These are phyloP conservation scores for Synchytrium microbalum DNA, from an alignment of 371 early-diverging fungal species.

Conservation along the genomic window DNA sequence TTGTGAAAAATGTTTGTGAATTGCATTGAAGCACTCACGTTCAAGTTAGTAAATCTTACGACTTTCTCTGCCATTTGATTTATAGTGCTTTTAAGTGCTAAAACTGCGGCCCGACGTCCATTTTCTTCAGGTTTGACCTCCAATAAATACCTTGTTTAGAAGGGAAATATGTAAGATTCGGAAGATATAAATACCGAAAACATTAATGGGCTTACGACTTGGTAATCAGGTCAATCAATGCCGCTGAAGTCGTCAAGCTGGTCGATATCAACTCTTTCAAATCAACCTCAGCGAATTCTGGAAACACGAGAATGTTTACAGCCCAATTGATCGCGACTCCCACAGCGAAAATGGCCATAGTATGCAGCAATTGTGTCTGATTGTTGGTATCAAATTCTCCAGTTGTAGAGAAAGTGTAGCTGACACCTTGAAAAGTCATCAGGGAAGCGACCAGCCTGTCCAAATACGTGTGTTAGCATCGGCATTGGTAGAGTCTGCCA, in stretches of 20 bases:
- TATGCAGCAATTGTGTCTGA: background rate
- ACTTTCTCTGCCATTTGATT: no score
- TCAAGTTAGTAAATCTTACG: no score
- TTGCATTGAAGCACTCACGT: no score
- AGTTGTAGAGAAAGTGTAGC: background rate
- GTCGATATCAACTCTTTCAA: background rate
- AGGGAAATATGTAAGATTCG: no score
- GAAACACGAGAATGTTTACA: background rate
- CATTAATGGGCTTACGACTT: background rate
- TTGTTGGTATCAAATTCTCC: background rate
- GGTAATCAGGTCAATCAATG: background rate
- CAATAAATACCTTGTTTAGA: background rate
- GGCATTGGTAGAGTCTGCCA: background rate
- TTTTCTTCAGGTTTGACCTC: background rate
- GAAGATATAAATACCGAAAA: background rate
- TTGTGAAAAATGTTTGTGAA: no score
- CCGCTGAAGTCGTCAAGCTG: background rate
- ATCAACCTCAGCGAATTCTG: background rate
- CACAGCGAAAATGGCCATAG: background rate
- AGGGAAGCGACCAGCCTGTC: background rate
- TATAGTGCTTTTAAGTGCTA: background rate
- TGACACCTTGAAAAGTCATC: background rate
- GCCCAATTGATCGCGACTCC: background rate
- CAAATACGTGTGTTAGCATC: background rate
- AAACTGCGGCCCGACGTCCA: background rate